Percentiles rank a stretch among this genome's conserved stretches.
phyloP scores from a whole-genome alignment of 2,329 filamentous ascomycete species.

The Clathrospora elynae region DNA sequence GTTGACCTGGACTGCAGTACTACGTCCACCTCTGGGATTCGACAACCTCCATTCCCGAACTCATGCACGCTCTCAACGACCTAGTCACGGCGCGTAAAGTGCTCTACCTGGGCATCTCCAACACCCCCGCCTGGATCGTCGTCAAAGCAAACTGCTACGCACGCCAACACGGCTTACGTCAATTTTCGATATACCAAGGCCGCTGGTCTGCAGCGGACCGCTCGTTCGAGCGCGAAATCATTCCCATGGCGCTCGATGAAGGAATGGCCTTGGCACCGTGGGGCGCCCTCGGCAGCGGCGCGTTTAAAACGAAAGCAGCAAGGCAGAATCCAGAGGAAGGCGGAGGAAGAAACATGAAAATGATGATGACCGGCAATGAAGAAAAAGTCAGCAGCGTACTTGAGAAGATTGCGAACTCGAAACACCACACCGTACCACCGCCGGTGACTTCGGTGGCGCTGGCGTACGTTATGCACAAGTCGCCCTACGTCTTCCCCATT shows the following conservation, averaged over 20 bases:
- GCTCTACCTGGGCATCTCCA: constrained; percentile 52
- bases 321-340: constrained; percentile 50
- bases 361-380: constrained; percentile 53
- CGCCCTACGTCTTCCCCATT: constrained; percentile 74
- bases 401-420: constrained; percentile 62
- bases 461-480: constrained; percentile 75
- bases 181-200: constrained; percentile 51
- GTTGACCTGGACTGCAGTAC: constrained; percentile 37
- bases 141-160: constrained; percentile 44
- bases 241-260: constrained; percentile 52
- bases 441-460: constrained; percentile 65
- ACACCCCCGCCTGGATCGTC: constrained; percentile 52
- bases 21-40: constrained; percentile 52
- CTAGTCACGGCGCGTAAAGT: constrained; percentile 51
- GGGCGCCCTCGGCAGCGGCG: constrained; percentile 55
- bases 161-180: constrained; percentile 47
- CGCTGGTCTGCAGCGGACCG: constrained; percentile 51
- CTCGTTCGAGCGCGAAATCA: constrained; percentile 54
- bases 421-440: constrained; percentile 55
- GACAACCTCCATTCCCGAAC: constrained; percentile 50
- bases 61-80: constrained; percentile 53
- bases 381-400: constrained; percentile 62
- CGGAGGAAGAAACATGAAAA: constrained; percentile 46
- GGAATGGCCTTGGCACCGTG: constrained; percentile 59
- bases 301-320: constrained; percentile 51